phyloP scores from a whole-genome alignment of 768 basidiomycete species.

The Tylopilus felleus region DNA sequence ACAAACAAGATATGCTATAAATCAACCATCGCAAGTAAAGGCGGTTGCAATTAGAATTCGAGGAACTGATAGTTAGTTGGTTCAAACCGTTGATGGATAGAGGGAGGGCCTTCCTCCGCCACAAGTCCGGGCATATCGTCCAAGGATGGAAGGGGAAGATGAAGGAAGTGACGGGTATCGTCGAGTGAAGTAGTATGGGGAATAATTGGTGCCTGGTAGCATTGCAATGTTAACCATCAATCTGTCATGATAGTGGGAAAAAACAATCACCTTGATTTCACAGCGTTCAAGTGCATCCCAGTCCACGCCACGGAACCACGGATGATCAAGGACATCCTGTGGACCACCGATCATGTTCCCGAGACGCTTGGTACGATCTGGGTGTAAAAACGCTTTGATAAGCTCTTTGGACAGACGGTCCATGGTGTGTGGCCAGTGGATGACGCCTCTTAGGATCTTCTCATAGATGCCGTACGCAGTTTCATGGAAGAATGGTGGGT shows the following conservation, averaged over 20 bases:
- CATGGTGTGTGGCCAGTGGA: constrained; percentile 89
- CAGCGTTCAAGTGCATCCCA: constrained; percentile 85
- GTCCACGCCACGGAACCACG: constrained; percentile 95
- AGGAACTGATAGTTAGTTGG: constrained; percentile 68
- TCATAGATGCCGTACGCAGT: constrained; percentile 98
- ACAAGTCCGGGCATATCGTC: constrained; percentile 80
- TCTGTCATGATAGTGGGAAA: constrained; percentile 1
- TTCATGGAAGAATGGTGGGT: constrained; percentile 97
- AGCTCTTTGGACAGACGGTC: constrained; percentile 88
- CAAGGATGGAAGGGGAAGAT: constrained; percentile 69
- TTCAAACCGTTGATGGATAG: constrained; percentile 63
- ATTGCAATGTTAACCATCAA: constrained; percentile 2
- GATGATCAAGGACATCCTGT: constrained; percentile 85
- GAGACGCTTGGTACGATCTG: constrained; percentile 86
- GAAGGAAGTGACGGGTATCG: constrained; percentile 84
- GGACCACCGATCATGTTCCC: constrained; percentile 93
- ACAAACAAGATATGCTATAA: constrained; percentile 28
- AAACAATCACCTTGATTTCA: constrained; percentile 69
- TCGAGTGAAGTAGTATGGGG: constrained; percentile 77
- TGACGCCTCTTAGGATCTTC: constrained; percentile 85
- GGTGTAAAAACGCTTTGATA: constrained; percentile 84
- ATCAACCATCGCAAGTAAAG: constrained; percentile 12
- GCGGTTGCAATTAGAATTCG: constrained; percentile 55
- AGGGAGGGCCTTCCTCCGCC: constrained; percentile 55
- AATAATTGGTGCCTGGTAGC: constrained; percentile 74